These are phyloP conservation scores for Pseudozyma thailandica DNA, from an alignment of 1,284 basidiomycete genomes.

Conservation along the genomic window DNA sequence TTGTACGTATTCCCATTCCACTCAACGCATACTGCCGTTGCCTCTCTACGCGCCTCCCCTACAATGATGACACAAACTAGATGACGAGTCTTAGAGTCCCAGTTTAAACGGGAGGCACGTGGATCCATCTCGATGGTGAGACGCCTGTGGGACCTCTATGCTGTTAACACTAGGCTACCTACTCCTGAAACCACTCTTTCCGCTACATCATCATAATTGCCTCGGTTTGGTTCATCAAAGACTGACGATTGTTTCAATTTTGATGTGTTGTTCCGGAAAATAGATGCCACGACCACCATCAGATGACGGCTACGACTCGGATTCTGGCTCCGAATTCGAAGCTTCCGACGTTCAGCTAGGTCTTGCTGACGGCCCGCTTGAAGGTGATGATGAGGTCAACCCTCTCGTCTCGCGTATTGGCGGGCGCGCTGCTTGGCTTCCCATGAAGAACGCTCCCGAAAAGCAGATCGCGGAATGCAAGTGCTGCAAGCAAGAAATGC, in stretches of 20 bases:
- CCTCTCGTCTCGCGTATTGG: slow-evolving; percentile 67
- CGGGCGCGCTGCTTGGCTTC: slow-evolving; percentile 63
- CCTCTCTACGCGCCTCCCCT: not conserved
- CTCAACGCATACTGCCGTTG: not conserved
- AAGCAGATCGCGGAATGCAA: slow-evolving; percentile 42
- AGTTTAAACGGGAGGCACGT: slow-evolving; percentile 46
- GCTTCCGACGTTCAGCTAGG: slow-evolving; percentile 61
- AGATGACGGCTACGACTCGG: slow-evolving; percentile 61
- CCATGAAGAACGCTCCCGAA: slow-evolving; percentile 45
- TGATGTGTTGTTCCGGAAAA: not conserved
- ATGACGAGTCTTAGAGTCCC: slow-evolving; percentile 64
- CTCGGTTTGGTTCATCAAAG: not conserved
- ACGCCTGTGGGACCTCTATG: slow-evolving; percentile 47
- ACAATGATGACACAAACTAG: slow-evolving; percentile 59
- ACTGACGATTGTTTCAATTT: slow-evolving; percentile 10
- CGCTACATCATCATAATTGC: not conserved
- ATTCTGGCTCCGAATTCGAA: slow-evolving; percentile 53
- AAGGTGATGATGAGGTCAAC: slow-evolving; percentile 60
- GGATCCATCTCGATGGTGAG: slow-evolving; percentile 28
- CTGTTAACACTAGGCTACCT: slow-evolving; percentile 63
- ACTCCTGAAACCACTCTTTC: slow-evolving; percentile 44
- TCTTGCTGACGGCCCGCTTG: slow-evolving; percentile 61
- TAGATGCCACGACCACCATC: slow-evolving; percentile 50
- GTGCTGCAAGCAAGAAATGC: slow-evolving; percentile 61
- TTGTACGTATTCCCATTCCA: slow-evolving; percentile 19